phyloP scores from a whole-genome alignment of 2,329 filamentous ascomycete genomes.

The Fusarium nematophilum region DNA sequence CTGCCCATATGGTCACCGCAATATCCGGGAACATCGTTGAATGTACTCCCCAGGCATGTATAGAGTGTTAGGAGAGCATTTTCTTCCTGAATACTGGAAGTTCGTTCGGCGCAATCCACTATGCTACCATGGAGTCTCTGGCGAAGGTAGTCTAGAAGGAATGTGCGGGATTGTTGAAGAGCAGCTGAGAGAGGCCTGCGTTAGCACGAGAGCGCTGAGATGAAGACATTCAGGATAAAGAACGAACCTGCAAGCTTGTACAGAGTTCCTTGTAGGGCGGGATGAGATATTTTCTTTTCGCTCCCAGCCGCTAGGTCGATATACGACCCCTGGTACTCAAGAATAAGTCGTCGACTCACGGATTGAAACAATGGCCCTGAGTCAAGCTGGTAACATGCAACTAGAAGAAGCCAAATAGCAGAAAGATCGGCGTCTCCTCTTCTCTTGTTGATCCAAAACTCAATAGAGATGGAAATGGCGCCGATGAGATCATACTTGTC shows the following conservation, averaged over 20 bases:
- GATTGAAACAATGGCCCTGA: not conserved
- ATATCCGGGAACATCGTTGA: no score
- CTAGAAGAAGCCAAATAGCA: not conserved
- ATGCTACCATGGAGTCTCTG: not conserved
- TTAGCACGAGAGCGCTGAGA: not conserved
- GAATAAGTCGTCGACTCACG: not conserved
- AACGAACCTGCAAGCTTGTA: conserved; percentile 6
- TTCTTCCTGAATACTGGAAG: no score
- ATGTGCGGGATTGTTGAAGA: not conserved
- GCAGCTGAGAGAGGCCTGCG: not conserved
- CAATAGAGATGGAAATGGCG: conserved; percentile 5
- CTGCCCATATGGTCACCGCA: no score
- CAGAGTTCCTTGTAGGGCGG: not conserved
- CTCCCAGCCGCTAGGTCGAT: not conserved
- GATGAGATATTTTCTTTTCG: not conserved
- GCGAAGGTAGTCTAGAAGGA: not conserved
- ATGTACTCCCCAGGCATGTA: no score
- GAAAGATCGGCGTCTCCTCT: no score
- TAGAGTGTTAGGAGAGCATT: no score
- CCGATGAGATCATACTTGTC: conserved; percentile 15
- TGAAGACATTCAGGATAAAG: no score
- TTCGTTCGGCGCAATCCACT: no score
- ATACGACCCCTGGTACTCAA: not conserved
- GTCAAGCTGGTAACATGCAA: not conserved
- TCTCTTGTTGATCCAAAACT: conserved; percentile 1